These are phyloP conservation scores for Aureobasidium vineae DNA, from an alignment of 2,329 filamentous ascomycete genomes.

Conservation along the genomic window DNA sequence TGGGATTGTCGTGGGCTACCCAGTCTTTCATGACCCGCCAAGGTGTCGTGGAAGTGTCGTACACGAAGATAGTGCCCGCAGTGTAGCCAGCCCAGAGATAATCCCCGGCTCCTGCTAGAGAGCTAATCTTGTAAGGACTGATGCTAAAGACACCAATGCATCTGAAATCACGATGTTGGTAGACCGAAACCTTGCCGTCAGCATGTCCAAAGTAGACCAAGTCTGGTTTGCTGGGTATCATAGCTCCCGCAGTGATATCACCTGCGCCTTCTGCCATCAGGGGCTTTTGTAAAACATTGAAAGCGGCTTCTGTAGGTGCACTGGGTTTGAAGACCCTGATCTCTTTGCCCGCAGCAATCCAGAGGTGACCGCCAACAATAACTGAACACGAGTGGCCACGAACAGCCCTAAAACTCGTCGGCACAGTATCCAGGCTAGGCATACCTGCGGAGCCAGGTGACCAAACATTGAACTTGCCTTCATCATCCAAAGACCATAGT, in stretches of 20 bases:
- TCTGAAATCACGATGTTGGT: slow-evolving; percentile 71
- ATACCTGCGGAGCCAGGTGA: slow-evolving; percentile 70
- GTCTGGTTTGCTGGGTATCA: slow-evolving; percentile 70
- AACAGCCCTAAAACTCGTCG: slow-evolving; percentile 73
- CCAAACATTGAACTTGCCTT: slow-evolving; percentile 85
- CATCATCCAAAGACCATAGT: slow-evolving; percentile 91
- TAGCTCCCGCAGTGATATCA: slow-evolving; percentile 81
- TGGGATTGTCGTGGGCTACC: slow-evolving; percentile 82
- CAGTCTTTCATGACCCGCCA: slow-evolving; percentile 95
- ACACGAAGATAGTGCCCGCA: slow-evolving; percentile 89
- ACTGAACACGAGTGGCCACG: slow-evolving; percentile 86
- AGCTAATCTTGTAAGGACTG: slow-evolving; percentile 93
- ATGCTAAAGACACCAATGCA: slow-evolving; percentile 80
- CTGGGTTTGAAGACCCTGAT: slow-evolving; percentile 80
- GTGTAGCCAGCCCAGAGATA: slow-evolving; percentile 93
- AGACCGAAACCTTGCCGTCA: slow-evolving; percentile 94
- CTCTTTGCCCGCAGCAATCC: slow-evolving; percentile 85
- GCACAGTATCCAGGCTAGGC: slow-evolving; percentile 71
- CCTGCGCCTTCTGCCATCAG: slow-evolving; percentile 71
- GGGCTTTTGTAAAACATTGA: slow-evolving; percentile 71
- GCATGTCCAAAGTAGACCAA: slow-evolving; percentile 86
- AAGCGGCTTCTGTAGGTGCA: slow-evolving; percentile 63
- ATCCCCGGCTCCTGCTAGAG: slow-evolving; percentile 74
- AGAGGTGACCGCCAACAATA: slow-evolving; percentile 78
- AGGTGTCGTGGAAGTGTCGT: slow-evolving; percentile 76